Evolutionary conservation across 2,329 filamentous ascomycete species (phyloP).

Genomic region (Achaetomium macrosporum): DNA sequence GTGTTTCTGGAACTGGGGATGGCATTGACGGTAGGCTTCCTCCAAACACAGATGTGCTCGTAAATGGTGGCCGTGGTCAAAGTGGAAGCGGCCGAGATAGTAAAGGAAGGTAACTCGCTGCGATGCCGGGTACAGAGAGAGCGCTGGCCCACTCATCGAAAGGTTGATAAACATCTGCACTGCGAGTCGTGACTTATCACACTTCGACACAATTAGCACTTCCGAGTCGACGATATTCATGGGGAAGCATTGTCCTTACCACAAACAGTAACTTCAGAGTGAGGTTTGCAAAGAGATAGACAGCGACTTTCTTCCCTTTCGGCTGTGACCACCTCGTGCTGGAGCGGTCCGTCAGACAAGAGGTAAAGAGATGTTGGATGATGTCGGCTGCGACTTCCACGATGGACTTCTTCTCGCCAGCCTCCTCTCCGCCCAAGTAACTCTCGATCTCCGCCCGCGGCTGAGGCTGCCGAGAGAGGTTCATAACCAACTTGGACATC

Average conservation of each 20-base stretch:
- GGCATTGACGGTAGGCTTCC: slow-evolving; percentile 69
- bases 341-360: slow-evolving; percentile 76
- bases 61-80: slow-evolving; percentile 76
- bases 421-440: slow-evolving; percentile 48
- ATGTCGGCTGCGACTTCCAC: slow-evolving; percentile 85
- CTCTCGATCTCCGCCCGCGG: slow-evolving; percentile 60
- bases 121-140: slow-evolving; percentile 74
- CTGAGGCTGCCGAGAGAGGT: slow-evolving; percentile 73
- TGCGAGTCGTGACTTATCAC: slow-evolving; percentile 74
- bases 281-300: slow-evolving; percentile 88
- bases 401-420: slow-evolving; percentile 65
- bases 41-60: slow-evolving; percentile 71
- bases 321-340: slow-evolving; percentile 61
- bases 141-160: slow-evolving; percentile 71
- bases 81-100: slow-evolving; percentile 86
- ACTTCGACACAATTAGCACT: slow-evolving; percentile 40
- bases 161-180: slow-evolving; percentile 89
- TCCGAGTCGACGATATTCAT: neutral
- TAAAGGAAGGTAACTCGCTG: slow-evolving; percentile 92
- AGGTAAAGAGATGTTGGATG: slow-evolving; percentile 85
- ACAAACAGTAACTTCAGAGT: slow-evolving; percentile 84
- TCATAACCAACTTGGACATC: slow-evolving; percentile 76
- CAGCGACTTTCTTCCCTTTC: slow-evolving; percentile 78
- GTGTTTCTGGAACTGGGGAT: slow-evolving; percentile 59
- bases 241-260: slow-evolving; percentile 36